Evolutionary conservation across 23 red algal species (phyloP).

Genomic region (Gracilaria caudata): DNA sequence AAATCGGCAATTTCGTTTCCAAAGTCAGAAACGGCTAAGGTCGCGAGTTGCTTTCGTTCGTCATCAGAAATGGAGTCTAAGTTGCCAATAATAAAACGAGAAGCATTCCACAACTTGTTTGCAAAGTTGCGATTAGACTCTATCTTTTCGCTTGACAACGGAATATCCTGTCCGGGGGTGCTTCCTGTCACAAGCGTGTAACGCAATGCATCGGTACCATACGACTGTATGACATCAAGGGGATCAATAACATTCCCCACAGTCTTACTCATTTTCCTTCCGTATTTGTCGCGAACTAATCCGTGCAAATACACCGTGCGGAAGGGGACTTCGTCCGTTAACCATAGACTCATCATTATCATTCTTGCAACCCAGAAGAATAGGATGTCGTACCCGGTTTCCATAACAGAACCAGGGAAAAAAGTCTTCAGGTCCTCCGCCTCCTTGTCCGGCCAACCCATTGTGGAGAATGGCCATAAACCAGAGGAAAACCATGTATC

Average conservation of each 20-base stretch:
- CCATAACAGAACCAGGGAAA: conserved; percentile 90
- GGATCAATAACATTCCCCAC: conserved; percentile 97
- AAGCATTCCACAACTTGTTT: conserved; percentile 98
- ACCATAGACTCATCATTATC: conserved; percentile 95
- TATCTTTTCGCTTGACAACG: conserved; percentile 86
- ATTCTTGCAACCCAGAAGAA: conserved; percentile 99
- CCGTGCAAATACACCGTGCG: conserved; percentile 93
- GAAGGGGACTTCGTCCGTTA: conserved; percentile 88
- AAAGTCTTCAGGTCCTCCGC: conserved; percentile 75
- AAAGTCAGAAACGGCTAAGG: conserved; percentile 30
- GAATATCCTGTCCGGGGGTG: conserved; percentile 92
- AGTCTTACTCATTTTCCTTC: conserved; percentile 99
- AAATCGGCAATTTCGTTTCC: conserved; percentile 15
- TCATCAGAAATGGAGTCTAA: conserved; percentile 58
- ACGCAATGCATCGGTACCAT: conserved; percentile 96
- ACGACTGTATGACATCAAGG: conserved; percentile 84
- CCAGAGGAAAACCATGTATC: conserved; percentile 99
- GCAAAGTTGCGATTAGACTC: conserved; percentile 97
- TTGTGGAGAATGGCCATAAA: conserved; percentile 96
- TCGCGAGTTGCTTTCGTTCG: conserved; percentile 38
- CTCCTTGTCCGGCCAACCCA: conserved; percentile 94
- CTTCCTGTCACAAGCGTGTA: conserved; percentile 93
- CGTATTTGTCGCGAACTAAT: conserved; percentile 90
- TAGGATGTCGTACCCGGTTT: conserved; percentile 99
- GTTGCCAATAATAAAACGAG: conserved; percentile 83